Percentiles rank a stretch among this genome's conserved stretches.
These are phyloP conservation scores for Yamadazyma buinensis DNA, from an alignment of 1,139 yeast species.

Conservation along the genomic window DNA sequence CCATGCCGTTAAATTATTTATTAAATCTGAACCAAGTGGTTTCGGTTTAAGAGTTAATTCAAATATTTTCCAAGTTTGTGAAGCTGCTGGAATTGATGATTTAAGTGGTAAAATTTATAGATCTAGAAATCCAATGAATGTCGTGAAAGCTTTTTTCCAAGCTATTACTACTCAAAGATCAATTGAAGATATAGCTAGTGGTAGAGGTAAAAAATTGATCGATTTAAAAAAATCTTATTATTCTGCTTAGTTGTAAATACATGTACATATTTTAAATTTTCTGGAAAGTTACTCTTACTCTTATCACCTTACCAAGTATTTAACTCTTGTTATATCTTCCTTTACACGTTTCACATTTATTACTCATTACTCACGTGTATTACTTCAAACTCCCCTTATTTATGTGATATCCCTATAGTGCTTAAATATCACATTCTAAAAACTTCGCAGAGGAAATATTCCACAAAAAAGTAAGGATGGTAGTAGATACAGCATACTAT, in stretches of 20 bases:
- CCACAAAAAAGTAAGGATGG: constrained; percentile 67
- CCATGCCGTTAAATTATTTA: constrained; percentile 80
- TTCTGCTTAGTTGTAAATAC: constrained; percentile 35
- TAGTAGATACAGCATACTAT: constrained; percentile 89
- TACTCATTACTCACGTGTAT: too few species aligned
- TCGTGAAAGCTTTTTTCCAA: constrained; percentile 84
- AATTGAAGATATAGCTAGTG: constrained; percentile 82
- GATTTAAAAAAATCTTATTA: constrained; percentile 91
- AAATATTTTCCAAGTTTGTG: constrained; percentile 86
- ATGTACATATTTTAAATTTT: too few species aligned
- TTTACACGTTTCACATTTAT: too few species aligned
- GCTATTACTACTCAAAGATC: constrained; percentile 80
- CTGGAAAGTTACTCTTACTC: too few species aligned
- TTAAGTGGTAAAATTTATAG: constrained; percentile 87
- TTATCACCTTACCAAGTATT: too few species aligned
- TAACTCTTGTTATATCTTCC: too few species aligned
- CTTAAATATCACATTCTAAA: too few species aligned
- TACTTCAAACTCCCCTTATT: too few species aligned
- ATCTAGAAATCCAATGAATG: constrained; percentile 93
- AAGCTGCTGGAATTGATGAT: constrained; percentile 93
- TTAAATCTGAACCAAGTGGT: constrained; percentile 90
- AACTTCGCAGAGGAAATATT: too few species aligned
- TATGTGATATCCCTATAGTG: too few species aligned
- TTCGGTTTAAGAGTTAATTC: constrained; percentile 93
- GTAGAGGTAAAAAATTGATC: constrained; percentile 92